Evolutionary conservation across 163 green algal species (phyloP), one percentile per base, ranked within the genome.

Genomic region (Chlamydomonas reinhardtii): DNA sequence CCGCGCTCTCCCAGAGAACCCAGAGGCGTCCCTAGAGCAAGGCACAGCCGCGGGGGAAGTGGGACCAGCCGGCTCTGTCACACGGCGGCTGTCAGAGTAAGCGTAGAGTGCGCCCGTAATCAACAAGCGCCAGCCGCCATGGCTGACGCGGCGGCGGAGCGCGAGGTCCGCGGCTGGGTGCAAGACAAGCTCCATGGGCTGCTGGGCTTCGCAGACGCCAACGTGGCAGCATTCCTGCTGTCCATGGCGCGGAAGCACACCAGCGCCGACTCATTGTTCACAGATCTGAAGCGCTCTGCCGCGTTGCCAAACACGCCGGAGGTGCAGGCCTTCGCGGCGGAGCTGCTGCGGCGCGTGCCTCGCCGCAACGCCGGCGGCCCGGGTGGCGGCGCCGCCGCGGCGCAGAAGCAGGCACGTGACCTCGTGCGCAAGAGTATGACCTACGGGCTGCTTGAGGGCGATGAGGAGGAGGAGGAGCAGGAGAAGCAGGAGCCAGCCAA

Each of bases 141-240:
- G 75, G 59, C 75, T 17, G 75, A 83, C 35, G 61, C 75, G 75
- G 66, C 15, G 31, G 74, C 74, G 56, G 76, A 84, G 76, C 76
- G 76, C 39, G 88, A 88, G 62, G 78, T 94, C 43, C 90, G 84
- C 27, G 27, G 35, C 39, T 96, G 93, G 93, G 92, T 96, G n/a
- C 76, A 85, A 29, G 89, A 92, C 54, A 82, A 90, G 73, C 85
- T 96, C 25, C 91, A 94, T 70, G 65, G 74, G 16, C 86, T 94
- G 24, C 74, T 95, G 37, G 92, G 92, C 56, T 95, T 91, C 87
- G 88, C 83, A 2, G 92, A 96, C 35, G 68, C 85, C 39, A 93
- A 88, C 32, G 87, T 95, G 1, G 91, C 90, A 3, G 71, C 87
- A 24, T 94, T 90, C 70, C 77, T 95, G 2, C 22, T 95, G 4